phyloP scores from a whole-genome alignment of 1,139 yeast species.

The Candida labiduridarum region DNA sequence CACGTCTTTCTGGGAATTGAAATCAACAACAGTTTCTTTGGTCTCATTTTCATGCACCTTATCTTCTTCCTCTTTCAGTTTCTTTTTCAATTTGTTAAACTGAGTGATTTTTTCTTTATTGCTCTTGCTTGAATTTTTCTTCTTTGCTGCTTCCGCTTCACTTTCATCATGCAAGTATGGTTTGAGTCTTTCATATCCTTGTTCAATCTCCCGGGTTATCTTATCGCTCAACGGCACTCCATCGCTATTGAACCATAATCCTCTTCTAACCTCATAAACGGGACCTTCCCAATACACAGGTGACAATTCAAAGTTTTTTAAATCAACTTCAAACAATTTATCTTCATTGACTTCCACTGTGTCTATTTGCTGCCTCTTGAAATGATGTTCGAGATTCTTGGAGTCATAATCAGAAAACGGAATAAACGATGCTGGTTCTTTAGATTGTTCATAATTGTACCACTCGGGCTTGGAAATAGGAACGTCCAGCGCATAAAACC shows the following conservation, averaged over 20 bases:
- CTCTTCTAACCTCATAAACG: constrained; percentile 77
- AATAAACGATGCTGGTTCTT: constrained; percentile 62
- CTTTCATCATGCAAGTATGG: constrained; percentile 29
- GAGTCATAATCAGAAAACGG: constrained; percentile 73
- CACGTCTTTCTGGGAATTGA: constrained; percentile 32
- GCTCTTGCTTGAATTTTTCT: constrained; percentile 13
- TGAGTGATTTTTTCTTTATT: constrained; percentile 22
- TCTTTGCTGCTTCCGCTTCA: constrained; percentile 11
- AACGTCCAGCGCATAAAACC: constrained; percentile 85
- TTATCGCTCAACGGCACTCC: constrained; percentile 59
- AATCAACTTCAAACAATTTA: constrained; percentile 70
- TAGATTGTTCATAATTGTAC: constrained; percentile 48
- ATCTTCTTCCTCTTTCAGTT: constrained; percentile 2
- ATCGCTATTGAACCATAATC: constrained; percentile 74
- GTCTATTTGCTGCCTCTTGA: constrained; percentile 18
- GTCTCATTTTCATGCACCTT: constrained; percentile 7
- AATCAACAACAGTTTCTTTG: constrained; percentile 16
- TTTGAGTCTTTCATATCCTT: constrained; percentile 42
- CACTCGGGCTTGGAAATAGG: constrained; percentile 71
- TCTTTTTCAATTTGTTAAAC: constrained; percentile 23
- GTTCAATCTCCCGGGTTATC: constrained; percentile 62
- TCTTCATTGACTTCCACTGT: constrained; percentile 76
- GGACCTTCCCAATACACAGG: constrained; percentile 95
- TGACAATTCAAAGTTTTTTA: constrained; percentile 51
- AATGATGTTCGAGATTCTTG: constrained; percentile 49